phyloP scores from a whole-genome alignment of 2,329 filamentous ascomycete species.

The Ascosphaera pollenicola region DNA sequence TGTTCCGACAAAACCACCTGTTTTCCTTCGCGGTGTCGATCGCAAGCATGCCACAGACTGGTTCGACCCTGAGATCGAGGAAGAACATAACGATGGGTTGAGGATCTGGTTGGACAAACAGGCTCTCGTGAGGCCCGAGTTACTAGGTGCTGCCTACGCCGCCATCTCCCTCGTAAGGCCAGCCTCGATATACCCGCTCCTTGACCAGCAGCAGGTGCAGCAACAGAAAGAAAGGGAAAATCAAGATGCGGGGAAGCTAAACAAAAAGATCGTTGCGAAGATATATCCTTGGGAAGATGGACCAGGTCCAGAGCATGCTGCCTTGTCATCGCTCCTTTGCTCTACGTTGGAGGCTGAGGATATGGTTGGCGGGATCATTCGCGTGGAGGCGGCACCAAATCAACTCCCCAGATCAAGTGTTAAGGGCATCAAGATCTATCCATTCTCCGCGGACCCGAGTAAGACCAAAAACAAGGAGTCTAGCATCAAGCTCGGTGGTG shows the following conservation, averaged over 20 bases:
- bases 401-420: constrained; percentile 46
- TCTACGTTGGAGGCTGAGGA: constrained; percentile 46
- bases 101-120: constrained; percentile 74
- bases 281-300: constrained; percentile 66
- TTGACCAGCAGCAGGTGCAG: constrained; percentile 45
- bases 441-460: constrained; percentile 38
- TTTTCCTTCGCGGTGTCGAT: constrained; percentile 68
- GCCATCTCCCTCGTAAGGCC: constrained; percentile 74
- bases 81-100: constrained; percentile 34
- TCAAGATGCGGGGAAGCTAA: constrained; percentile 32
- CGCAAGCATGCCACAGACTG: constrained; percentile 45
- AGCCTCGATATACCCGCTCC: constrained; percentile 46
- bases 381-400: constrained; percentile 59
- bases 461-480: constrained; percentile 23
- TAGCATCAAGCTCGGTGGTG: constrained; percentile 61
- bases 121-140: constrained; percentile 43
- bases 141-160: constrained; percentile 58
- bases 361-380: constrained; percentile 67
- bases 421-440: constrained; percentile 53
- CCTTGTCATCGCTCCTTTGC: constrained; percentile 59
- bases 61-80: constrained; percentile 47
- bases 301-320: constrained; percentile 57
- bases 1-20: constrained; percentile 26
- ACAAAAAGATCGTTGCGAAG: constrained; percentile 52
- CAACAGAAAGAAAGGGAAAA: constrained; percentile 42